Evolutionary conservation across 805 yeast genomes (phyloP), one percentile per base, ranked within the genome.

Genomic region (Metschnikowia aberdeeniae): DNA sequence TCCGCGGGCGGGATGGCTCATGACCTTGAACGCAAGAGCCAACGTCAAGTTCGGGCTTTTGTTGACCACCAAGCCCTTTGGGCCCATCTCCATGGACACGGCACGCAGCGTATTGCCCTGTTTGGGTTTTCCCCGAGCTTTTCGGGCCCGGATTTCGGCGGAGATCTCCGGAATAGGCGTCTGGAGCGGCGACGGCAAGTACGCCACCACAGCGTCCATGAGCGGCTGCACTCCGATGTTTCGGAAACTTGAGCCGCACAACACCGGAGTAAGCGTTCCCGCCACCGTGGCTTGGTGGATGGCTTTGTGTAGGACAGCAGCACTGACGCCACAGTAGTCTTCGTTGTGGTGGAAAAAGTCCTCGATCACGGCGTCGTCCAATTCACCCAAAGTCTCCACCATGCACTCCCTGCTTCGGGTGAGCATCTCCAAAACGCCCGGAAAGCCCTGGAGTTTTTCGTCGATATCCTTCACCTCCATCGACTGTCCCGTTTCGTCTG

Each of bases 141-240:
- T 47, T 24, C 51, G 47, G 46, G 54, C 46, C 43, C 54, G 44
- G 42, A 44, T 42, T 45, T 50, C 17, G 10, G 54, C 51, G 9
- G 57, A 41, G 3, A 84, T 72, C 37, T 79, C 80, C 0, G 95
- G 93, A 3, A 75, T 53, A 1, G 60, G 60, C 0, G 75, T 71
- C 50, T 89, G 89, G 3, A 76, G 52, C 1, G 98, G 98, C 1
- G 89, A 81, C 0, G 99, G 98, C 13, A 93, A 67, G 56, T 77
- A 93, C 44, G 78, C 76, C 1, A 81, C 76, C 10, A 90, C 76
- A 0, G 95, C 90, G 31, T 54, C 57, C 64, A 93, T 66, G 40
- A 93, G 68, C 1, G 98, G 97, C 61, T 93, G 98, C 2, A 93
- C 96, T 22, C 99, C 99, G 37, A 92, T 86, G 61, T 92, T 92